Evolutionary conservation across 1,284 basidiomycete genomes (phyloP), one percentile per base, ranked within the genome.

Genomic region (Schizopora paradoxa): DNA sequence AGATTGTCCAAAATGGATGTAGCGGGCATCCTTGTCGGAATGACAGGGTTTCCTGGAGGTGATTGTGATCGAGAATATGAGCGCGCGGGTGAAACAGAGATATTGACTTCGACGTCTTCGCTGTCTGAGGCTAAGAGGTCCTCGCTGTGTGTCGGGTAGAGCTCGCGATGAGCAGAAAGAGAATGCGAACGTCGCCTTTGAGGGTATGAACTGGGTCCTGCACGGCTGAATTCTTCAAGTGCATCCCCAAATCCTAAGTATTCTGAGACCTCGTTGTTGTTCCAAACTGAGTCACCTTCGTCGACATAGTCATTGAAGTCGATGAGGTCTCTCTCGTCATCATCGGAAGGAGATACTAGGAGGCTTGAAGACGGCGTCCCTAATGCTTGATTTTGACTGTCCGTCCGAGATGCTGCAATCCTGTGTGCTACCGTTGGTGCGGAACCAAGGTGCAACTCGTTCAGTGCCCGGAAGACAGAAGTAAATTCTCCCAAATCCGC

Each of bases 401-500:
- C n/a, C 22, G n/a, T 27, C 31, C 23, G 43, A 42, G 22, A 41
- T 45, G 13, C n/a, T n/a, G n/a, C n/a, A n/a, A n/a, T n/a, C n/a
- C n/a, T n/a, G n/a, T 49, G 46, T 63, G 31, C 54, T 54, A 29
- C 40, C 42, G 38, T 33, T 40, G 27, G 32, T 37, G 56, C 54
- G 34, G 54, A 47, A 55, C 66, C 58, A 36, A 64, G 64, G 48
- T 58, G 57, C 11, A 69, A 75, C 49, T 79, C 78, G 5, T 78
- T 72, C 62, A 82, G 70, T 47, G 78, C 85, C 33, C 83, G 74
- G 45, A 89, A 76, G 32, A 89, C 81, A 41, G 76, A 71, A 11
- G 70, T 74, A 62, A 89, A 87, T 14, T 82, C 80, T 10, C 86
- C 85, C 16, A 88, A 70, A 65, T 87, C 84, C 36, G 85, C 85